These are phyloP conservation scores for Yueomyces sp. DNA, from an alignment of 805 yeast genomes.

Conservation along the genomic window DNA sequence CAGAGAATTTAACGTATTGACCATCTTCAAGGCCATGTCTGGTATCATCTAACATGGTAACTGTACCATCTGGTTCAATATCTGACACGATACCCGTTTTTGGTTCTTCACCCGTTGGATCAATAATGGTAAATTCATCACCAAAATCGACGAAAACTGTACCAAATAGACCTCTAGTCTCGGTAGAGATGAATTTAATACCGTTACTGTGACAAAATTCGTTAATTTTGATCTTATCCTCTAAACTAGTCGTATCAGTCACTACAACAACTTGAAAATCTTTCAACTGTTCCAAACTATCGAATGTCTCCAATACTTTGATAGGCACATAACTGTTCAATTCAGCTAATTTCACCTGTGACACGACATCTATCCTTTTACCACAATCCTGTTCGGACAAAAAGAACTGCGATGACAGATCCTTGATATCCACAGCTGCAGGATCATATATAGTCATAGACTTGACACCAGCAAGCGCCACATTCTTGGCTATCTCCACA, in stretches of 20 bases:
- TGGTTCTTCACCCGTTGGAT: constrained; percentile 90
- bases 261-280: constrained; percentile 70
- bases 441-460: constrained; percentile 81
- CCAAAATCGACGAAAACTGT: constrained; percentile 87
- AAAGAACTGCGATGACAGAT: constrained; percentile 85
- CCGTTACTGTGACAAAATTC: constrained; percentile 56
- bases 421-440: constrained; percentile 45
- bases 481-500: constrained; percentile 90
- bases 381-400: constrained; percentile 64
- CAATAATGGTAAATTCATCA: constrained; percentile 61
- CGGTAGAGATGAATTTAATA: constrained; percentile 73
- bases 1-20: constrained; percentile 72
- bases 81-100: constrained; percentile 76
- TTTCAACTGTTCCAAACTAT: constrained; percentile 34
- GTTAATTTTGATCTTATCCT: constrained; percentile 65
- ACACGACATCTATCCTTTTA: constrained; percentile 56
- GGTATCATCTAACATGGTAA: constrained; percentile 82
- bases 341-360: constrained; percentile 60
- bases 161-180: constrained; percentile 80
- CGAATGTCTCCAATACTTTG: constrained; percentile 42
- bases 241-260: constrained; percentile 55
- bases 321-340: constrained; percentile 87
- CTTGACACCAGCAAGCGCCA: constrained; percentile 95
- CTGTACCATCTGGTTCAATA: constrained; percentile 77
- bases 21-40: constrained; percentile 95